phyloP scores from a whole-genome alignment of 192 early-diverging fungal species.

The Glomus cerebriforme region DNA sequence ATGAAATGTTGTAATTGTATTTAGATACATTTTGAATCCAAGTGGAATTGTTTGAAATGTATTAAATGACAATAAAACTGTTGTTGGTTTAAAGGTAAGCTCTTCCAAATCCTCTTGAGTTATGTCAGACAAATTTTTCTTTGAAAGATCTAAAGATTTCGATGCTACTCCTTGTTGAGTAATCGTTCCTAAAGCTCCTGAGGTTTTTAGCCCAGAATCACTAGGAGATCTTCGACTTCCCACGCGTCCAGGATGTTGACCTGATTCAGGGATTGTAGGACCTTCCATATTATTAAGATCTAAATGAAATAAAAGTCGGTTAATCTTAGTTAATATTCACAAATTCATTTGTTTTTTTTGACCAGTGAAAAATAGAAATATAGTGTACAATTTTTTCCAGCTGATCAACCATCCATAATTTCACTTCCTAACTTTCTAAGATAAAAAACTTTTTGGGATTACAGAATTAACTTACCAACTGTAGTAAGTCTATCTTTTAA shows the following conservation, averaged over 20 bases:
- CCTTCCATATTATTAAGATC: conserved; percentile 37
- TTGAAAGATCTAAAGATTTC: conserved; percentile 46
- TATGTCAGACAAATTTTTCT: conserved; percentile 41
- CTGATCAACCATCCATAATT: too few species aligned
- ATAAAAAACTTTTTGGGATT: too few species aligned
- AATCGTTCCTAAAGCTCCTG: conserved; percentile 1
- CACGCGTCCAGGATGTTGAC: not conserved
- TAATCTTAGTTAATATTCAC: too few species aligned
- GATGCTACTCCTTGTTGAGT: conserved; percentile 25
- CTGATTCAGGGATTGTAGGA: conserved; percentile 23
- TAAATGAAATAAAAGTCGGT: not conserved
- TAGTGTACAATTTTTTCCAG: too few species aligned
- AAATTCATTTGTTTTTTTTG: too few species aligned
- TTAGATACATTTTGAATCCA: conserved; percentile 31
- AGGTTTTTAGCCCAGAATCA: not conserved
- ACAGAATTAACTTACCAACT: conserved; percentile 31
- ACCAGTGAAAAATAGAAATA: too few species aligned
- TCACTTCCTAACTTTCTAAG: too few species aligned
- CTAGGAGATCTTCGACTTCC: not conserved
- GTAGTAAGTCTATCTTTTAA: conserved; percentile 40
- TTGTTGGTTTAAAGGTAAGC: conserved; percentile 35
- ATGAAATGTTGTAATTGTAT: conserved; percentile 41
- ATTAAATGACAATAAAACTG: conserved; percentile 38
- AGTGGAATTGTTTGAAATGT: conserved; percentile 36
- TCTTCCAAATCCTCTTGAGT: conserved; percentile 35